Conservation (phyloP, 345 rosid species). For the Gossypium longicalyx region DNA sequence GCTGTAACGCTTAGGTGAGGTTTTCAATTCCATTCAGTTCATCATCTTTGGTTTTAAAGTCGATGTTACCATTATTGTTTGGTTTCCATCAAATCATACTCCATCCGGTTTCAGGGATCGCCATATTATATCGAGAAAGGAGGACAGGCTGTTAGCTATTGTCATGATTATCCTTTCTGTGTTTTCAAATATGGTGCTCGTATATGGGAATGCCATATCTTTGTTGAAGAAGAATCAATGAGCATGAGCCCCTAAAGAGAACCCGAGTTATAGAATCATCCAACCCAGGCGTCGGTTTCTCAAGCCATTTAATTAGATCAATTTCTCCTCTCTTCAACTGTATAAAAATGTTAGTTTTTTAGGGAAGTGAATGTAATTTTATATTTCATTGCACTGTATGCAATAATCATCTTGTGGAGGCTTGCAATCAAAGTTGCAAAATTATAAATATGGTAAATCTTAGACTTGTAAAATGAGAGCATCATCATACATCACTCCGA, state of each 20-base stretch:
- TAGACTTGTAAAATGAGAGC: too few relatives aligned
- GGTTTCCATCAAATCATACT: neutral
- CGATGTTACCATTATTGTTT: too few relatives aligned
- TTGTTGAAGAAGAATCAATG: conserved; percentile 30
- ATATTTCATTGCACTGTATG: neutral
- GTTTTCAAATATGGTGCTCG: conserved; percentile 61
- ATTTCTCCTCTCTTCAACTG: neutral
- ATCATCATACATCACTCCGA: too few relatives aligned
- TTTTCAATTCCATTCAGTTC: too few relatives aligned
- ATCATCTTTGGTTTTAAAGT: too few relatives aligned
- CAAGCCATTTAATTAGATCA: neutral
- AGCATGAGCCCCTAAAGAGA: neutral
- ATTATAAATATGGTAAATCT: too few relatives aligned
- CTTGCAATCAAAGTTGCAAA: too few relatives aligned
- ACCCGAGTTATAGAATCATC: too few relatives aligned
- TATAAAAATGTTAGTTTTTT: neutral
- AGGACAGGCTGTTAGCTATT: conserved; percentile 53
- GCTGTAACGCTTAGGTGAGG: conserved; percentile 49
- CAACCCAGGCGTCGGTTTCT: neutral
- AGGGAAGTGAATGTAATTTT: neutral
- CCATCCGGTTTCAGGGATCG: conserved; percentile 51
- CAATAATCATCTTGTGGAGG: too few relatives aligned
- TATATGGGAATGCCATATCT: conserved; percentile 66
- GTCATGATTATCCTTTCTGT: conserved; percentile 80
- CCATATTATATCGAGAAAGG: conserved; percentile 56